Evolutionary conservation across 208 protist genomes (phyloP), one percentile per base, ranked within the genome.

Genomic region (Leishmania guyanensis): DNA sequence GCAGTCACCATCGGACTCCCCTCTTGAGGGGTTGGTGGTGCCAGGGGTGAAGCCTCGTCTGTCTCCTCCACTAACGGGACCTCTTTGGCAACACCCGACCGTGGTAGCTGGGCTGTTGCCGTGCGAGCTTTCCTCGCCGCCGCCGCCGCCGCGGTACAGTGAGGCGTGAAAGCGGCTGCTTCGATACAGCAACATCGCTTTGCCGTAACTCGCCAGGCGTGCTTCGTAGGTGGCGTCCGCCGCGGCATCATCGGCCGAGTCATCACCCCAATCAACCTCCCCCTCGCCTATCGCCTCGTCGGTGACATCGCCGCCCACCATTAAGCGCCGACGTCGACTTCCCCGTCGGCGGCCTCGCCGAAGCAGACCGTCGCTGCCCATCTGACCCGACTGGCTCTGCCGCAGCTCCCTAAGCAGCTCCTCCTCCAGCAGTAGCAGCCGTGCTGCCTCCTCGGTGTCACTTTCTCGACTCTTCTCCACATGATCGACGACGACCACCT

Each of bases 401-500:
- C 75, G 77, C 43, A 58, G 73, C 4, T 29, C 53, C 22, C 65
- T 22, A n/a, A 79, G 64, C 48, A 81, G 56, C 65, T 84, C 81
- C 53, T 69, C 81, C 76, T 85, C 82, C 26, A 85, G 77, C 71
- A 75, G 56, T 3, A 65, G 77, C 77, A 81, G 82, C 48, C 56
- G 60, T n/a, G 17, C 82, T 26, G 29, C 56, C 20, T 68, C 43
- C 72, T 85, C 77, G 5, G 73, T 69, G n/a, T 82, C 71, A 36
- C 51, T 51, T 17, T 81, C 82, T 3, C 73, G 53, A 22, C 75
- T 51, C n/a, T 54, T 56, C 72, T 78, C 51, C 5, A 74, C 76
- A 48, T 77, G 72, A n/a, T 85, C 82, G 29, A 82, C 77, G 0
- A 89, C 78, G 36, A 83, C 53, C 17, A 89, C 81, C 53, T 88